Conservation (phyloP, 2,329 filamentous ascomycete species). For the Decorospora gaudefroyi region DNA sequence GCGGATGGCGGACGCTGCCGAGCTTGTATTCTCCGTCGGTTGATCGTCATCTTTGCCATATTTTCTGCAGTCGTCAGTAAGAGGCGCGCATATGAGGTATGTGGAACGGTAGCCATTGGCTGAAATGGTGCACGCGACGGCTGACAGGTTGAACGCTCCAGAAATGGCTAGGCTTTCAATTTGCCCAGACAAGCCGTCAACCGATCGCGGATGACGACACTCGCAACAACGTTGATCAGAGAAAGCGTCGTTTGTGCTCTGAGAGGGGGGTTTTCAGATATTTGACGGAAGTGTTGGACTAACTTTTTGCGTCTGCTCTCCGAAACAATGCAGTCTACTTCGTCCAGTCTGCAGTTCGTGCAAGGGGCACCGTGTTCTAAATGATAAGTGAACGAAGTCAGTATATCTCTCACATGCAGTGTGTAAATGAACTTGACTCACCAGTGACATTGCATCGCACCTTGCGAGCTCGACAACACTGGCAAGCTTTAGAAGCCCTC, state of each 20-base stretch:
- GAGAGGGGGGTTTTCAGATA: conserved; percentile 28
- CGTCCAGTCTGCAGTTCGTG: conserved; percentile 82
- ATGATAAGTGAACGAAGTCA: no score
- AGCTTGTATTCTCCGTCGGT: conserved; percentile 24
- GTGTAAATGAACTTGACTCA: no score
- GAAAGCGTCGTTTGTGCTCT: conserved; percentile 15
- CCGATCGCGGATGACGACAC: conserved; percentile 34
- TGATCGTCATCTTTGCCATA: conserved; percentile 51
- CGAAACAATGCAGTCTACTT: conserved; percentile 70
- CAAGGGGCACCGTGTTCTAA: conserved; percentile 80
- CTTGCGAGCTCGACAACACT: conserved; percentile 84
- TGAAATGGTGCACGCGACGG: conserved; percentile 13
- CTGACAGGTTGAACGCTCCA: conserved; percentile 25
- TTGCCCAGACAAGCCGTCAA: conserved; percentile 18
- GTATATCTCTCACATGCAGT: no score
- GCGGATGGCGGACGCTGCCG: conserved; percentile 36
- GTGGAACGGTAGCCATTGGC: conserved; percentile 10
- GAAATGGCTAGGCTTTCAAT: conserved; percentile 32
- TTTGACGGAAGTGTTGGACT: conserved; percentile 50
- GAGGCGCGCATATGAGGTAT: conserved; percentile 5
- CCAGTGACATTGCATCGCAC: conserved; percentile 94
- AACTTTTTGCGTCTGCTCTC: conserved; percentile 85
- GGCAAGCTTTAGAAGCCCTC: conserved; percentile 87
- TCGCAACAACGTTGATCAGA: conserved; percentile 13
- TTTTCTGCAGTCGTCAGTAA: conserved; percentile 46